Conservation (phyloP, 2,329 filamentous ascomycete species). For the Ceratocystis smalleyi region DNA sequence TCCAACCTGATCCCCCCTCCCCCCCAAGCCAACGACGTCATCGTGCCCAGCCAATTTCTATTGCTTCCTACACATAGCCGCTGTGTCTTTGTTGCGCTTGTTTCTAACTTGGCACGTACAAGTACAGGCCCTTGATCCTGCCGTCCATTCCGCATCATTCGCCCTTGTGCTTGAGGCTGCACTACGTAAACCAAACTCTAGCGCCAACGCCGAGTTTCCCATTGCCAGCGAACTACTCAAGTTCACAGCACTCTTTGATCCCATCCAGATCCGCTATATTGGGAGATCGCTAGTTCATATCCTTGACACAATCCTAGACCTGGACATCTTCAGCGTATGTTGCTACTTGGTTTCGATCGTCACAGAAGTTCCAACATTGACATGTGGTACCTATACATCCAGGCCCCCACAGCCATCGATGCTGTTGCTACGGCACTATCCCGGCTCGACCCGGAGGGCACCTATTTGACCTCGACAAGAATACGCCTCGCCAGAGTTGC, state of each 20-base stretch:
- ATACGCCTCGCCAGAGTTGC: constrained; percentile 43
- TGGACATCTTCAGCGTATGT: constrained; percentile 30
- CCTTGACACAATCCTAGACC: constrained; percentile 28
- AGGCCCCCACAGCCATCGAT: constrained; percentile 34
- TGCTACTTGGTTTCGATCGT: neutral
- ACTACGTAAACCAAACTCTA: neutral
- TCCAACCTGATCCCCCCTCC: neutral
- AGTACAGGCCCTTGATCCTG: constrained; percentile 32
- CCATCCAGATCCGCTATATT: constrained; percentile 37
- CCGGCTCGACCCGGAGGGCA: constrained; percentile 49
- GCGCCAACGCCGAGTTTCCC: neutral
- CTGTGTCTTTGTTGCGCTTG: neutral
- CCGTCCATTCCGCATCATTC: constrained; percentile 36
- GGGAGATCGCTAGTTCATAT: constrained; percentile 30
- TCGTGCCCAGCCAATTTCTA: neutral
- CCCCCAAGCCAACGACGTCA: constrained; percentile 5
- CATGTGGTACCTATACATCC: neutral
- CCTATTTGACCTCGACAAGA: constrained; percentile 51
- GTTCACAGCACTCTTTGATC: constrained; percentile 36
- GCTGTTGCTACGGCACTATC: constrained; percentile 39
- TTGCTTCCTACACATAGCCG: neutral
- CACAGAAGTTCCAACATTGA: neutral
- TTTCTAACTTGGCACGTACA: neutral
- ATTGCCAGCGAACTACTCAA: constrained; percentile 26
- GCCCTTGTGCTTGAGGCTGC: constrained; percentile 30